phyloP scores from a whole-genome alignment of 2,329 filamentous ascomycete species.

The Geosmithia putterillii region DNA sequence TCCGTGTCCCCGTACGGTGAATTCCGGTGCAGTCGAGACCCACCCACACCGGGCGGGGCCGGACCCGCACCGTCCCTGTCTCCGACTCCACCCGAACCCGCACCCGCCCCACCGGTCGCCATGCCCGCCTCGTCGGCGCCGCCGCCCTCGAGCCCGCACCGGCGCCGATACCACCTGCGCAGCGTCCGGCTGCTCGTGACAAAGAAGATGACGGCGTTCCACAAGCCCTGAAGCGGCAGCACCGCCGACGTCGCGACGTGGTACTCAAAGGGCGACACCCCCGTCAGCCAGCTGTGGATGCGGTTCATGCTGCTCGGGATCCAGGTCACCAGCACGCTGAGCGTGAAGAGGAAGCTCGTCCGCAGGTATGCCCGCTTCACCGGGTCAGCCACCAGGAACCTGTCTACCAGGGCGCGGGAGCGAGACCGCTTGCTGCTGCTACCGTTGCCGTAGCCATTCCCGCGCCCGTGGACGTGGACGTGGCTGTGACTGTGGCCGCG shows the following conservation, averaged over 20 bases:
- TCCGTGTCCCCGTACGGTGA: slow-evolving; percentile 5
- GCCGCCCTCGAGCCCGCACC: neutral
- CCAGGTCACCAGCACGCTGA: slow-evolving; percentile 50
- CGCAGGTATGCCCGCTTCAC: slow-evolving; percentile 49
- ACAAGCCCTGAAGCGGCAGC: slow-evolving; percentile 65
- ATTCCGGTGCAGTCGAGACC: no score
- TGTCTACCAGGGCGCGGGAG: slow-evolving; percentile 7
- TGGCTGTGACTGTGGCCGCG: no score
- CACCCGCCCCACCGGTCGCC: neutral
- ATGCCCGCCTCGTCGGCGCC: neutral
- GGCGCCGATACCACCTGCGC: slow-evolving; percentile 1
- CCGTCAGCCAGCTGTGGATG: slow-evolving; percentile 51
- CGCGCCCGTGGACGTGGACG: neutral
- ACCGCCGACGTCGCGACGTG: slow-evolving; percentile 61
- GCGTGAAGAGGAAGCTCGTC: slow-evolving; percentile 48
- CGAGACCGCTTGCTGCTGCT: neutral
- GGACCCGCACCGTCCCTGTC: neutral
- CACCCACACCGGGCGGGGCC: no score
- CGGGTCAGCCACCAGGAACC: slow-evolving; percentile 32
- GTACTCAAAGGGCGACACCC: slow-evolving; percentile 45
- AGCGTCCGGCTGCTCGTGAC: slow-evolving; percentile 40
- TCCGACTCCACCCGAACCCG: neutral
- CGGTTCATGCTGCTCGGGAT: slow-evolving; percentile 61
- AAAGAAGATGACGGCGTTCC: slow-evolving; percentile 70
- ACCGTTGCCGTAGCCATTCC: neutral